These are phyloP conservation scores for Populus davidiana DNA, from an alignment of 345 rosid genomes.

Conservation along the genomic window DNA sequence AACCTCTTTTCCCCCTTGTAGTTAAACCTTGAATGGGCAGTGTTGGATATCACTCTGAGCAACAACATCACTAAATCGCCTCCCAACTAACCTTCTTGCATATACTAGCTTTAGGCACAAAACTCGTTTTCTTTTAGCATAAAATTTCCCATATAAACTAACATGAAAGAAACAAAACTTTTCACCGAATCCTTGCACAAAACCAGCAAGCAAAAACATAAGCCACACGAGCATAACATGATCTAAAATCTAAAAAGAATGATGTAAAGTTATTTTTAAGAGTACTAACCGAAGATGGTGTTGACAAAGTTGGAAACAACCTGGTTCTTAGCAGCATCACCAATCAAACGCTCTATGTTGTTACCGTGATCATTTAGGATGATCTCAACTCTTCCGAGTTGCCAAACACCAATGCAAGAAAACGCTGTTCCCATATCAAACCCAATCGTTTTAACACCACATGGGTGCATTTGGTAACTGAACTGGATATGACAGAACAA, in stretches of 20 bases:
- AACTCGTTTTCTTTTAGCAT: too few relatives aligned
- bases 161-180: too few relatives aligned
- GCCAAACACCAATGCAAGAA: conserved; percentile 32
- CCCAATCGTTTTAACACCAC: conserved; percentile 2
- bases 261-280: background rate
- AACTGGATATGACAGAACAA: too few relatives aligned
- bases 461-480: too few relatives aligned
- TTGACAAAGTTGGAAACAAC: conserved; percentile 33
- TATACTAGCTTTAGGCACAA: background rate
- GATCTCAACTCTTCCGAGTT: conserved; percentile 26
- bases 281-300: conserved; percentile 26
- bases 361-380: conserved; percentile 32
- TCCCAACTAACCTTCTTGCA: conserved; percentile 29
- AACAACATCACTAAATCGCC: conserved; percentile 18
- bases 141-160: background rate
- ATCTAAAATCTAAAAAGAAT: background rate
- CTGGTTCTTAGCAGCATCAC: conserved; percentile 37
- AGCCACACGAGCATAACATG: too few relatives aligned
- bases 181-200: too few relatives aligned
- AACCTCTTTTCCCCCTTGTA: conserved; percentile 6
- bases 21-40: conserved; percentile 21
- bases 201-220: background rate
- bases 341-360: conserved; percentile 30
- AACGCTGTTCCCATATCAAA: conserved; percentile 30
- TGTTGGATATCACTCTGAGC: conserved; percentile 26